phyloP scores from a whole-genome alignment of 768 basidiomycete genomes.

The Mycena haematopus region DNA sequence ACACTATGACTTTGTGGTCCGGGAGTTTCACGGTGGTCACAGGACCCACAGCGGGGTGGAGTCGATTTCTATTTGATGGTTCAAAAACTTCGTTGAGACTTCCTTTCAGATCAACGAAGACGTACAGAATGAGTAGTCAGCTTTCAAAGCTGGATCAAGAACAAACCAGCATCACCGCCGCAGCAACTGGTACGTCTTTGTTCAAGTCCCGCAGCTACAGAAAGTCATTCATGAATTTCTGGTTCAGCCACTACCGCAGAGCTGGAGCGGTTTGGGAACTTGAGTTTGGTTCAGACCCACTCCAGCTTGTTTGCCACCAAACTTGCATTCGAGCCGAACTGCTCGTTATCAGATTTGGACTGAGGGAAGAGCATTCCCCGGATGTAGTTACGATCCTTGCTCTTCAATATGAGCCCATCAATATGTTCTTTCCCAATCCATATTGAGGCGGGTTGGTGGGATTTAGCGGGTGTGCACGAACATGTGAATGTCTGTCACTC shows the following conservation, averaged over 20 bases:
- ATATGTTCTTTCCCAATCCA: no score
- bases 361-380: no score
- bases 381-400: no score
- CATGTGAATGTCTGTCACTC: no score
- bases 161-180: background rate
- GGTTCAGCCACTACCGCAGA: background rate
- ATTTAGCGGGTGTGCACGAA: no score
- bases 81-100: background rate
- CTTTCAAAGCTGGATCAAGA: background rate
- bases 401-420: no score
- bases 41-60: background rate
- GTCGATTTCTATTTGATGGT: background rate
- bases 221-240: background rate
- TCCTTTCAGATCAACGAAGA: background rate
- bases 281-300: background rate
- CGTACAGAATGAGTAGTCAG: background rate
- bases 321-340: background rate
- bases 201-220: background rate
- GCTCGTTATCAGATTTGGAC: background rate
- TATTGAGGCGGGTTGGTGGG: no score
- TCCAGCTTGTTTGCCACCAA: background rate
- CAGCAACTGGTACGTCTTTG: background rate
- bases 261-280: background rate
- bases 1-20: background rate
- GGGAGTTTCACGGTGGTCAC: constrained; percentile 1